These are phyloP conservation scores for Tulasnella sp. DNA, from an alignment of 768 basidiomycete genomes.

Conservation along the genomic window DNA sequence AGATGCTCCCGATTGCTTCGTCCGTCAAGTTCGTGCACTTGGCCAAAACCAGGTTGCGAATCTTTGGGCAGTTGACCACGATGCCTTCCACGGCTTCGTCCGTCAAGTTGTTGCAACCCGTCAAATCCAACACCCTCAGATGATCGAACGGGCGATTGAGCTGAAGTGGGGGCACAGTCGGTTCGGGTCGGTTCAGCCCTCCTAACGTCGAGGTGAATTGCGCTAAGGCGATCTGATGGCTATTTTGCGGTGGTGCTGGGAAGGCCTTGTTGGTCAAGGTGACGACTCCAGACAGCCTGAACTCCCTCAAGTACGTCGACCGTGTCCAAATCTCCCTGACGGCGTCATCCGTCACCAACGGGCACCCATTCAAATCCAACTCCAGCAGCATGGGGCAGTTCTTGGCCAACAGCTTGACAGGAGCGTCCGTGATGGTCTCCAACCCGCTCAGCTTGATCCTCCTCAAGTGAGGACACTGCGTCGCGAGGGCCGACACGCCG, in stretches of 20 bases:
- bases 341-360: conserved; percentile 59
- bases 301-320: conserved; percentile 77
- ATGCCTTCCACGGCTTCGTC: conserved; percentile 78
- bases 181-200: background rate
- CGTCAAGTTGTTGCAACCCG: conserved; percentile 67
- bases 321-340: conserved; percentile 77
- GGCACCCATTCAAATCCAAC: conserved; percentile 83
- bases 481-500: conserved; percentile 66
- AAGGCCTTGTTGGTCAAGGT: conserved; percentile 77
- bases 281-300: conserved; percentile 70
- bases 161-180: conserved; percentile 51
- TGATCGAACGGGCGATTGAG: conserved; percentile 61
- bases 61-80: conserved; percentile 65
- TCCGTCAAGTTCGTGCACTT: conserved; percentile 77
- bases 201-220: background rate
- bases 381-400: conserved; percentile 82
- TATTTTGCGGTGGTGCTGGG: conserved; percentile 44
- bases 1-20: conserved; percentile 69
- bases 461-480: conserved; percentile 62
- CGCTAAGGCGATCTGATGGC: conserved; percentile 15
- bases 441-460: conserved; percentile 83
- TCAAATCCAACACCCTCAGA: conserved; percentile 86
- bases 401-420: conserved; percentile 64
- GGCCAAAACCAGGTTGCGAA: conserved; percentile 76
- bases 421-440: conserved; percentile 57